These are phyloP conservation scores for Pleurotus salmoneostramineus DNA, from an alignment of 768 basidiomycete genomes.

Conservation along the genomic window DNA sequence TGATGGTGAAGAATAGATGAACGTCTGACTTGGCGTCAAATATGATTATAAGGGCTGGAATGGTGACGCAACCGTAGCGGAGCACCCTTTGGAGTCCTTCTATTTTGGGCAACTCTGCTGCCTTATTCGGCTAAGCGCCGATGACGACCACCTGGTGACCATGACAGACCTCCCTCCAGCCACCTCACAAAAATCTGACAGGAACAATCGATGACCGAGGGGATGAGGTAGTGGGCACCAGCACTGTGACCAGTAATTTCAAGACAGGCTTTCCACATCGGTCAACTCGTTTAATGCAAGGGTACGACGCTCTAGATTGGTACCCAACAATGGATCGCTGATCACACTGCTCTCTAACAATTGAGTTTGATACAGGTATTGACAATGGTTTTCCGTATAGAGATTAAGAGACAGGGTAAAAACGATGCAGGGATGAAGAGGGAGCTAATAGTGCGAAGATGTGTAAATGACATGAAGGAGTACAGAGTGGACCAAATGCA, in stretches of 20 bases:
- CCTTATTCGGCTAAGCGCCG: background rate
- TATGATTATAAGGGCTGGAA: background rate
- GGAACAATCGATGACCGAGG: too few relatives aligned
- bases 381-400: conserved; percentile 1
- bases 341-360: background rate
- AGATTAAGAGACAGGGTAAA: conserved; percentile 10
- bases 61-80: background rate
- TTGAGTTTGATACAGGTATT: conserved; percentile 1
- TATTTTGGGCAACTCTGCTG: background rate
- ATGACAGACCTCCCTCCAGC: background rate
- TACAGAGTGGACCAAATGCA: background rate
- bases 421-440: background rate
- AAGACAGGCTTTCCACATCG: too few relatives aligned
- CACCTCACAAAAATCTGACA: too few relatives aligned
- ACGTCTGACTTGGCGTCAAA: background rate
- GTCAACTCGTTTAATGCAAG: too few relatives aligned
- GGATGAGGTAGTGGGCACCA: too few relatives aligned
- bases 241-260: too few relatives aligned
- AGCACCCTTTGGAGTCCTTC: background rate
- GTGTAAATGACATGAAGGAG: conserved; percentile 6
- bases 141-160: background rate
- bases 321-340: too few relatives aligned
- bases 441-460: background rate
- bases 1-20: background rate
- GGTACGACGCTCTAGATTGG: too few relatives aligned